Conservation (phyloP, 805 yeast genomes). For the Sugiyamaella boreocaroliniensis region DNA sequence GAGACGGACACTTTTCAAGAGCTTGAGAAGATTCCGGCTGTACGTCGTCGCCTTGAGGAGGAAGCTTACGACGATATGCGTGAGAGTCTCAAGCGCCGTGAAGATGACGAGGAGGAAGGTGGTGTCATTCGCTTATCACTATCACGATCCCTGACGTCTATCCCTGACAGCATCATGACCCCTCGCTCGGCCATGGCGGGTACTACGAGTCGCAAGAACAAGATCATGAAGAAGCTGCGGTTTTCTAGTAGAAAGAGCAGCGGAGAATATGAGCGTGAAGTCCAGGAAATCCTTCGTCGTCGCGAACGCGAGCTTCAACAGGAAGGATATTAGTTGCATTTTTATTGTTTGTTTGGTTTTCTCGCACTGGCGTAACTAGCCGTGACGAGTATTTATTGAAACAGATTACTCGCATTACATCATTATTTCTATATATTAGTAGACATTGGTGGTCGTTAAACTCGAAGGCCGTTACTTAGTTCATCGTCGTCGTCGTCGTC, state of each 20-base stretch:
- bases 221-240: conserved; percentile 24
- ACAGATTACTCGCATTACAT: neutral
- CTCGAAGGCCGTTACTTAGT: neutral
- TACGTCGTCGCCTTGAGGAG: conserved; percentile 65
- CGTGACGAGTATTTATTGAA: neutral
- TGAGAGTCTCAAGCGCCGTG: conserved; percentile 1
- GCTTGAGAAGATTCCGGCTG: conserved; percentile 60
- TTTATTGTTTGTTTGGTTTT: neutral
- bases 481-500: conserved; percentile 12
- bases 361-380: neutral
- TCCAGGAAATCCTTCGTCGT: conserved; percentile 30
- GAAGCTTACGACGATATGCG: conserved; percentile 61
- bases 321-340: neutral
- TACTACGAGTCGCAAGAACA: conserved; percentile 6
- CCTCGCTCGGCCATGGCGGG: conserved; percentile 4
- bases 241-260: conserved; percentile 23
- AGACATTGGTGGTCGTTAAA: neutral
- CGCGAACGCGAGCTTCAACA: conserved; percentile 30
- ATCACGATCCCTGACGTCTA: neutral
- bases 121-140: neutral
- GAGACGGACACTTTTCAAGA: conserved; percentile 77
- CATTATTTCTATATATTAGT: neutral
- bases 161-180: neutral
- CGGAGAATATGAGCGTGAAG: conserved; percentile 31
- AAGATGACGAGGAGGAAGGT: conserved; percentile 56